Conservation (phyloP, 2,329 filamentous ascomycete genomes). For the Ophiostoma perfectum region DNA sequence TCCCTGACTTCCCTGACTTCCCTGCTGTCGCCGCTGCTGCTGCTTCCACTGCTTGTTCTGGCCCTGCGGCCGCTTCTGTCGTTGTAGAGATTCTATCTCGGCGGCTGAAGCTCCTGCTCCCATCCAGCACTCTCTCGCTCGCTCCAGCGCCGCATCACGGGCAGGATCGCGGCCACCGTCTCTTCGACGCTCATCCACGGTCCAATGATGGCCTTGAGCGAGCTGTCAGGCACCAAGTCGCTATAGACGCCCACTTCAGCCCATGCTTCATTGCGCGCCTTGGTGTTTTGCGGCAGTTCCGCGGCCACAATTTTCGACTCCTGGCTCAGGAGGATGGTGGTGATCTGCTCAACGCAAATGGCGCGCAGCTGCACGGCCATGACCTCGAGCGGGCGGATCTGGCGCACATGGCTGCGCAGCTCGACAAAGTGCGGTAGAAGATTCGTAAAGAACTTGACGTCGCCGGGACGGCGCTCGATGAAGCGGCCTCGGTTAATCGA, state of each 20-base stretch:
- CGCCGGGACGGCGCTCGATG: conserved; percentile 41
- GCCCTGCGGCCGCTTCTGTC: background rate
- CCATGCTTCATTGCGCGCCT: conserved; percentile 31
- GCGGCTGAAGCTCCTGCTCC: conserved; percentile 30
- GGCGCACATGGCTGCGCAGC: conserved; percentile 37
- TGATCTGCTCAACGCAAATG: conserved; percentile 41
- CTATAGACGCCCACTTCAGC: conserved; percentile 30
- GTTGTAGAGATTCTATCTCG: conserved; percentile 12
- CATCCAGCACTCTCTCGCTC: conserved; percentile 43
- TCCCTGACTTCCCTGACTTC: too few relatives aligned
- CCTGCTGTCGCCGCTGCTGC: background rate
- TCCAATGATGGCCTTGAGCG: conserved; percentile 32
- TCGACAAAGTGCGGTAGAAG: conserved; percentile 43
- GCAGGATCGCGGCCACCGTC: conserved; percentile 37
- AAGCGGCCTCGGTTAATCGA: conserved; percentile 42
- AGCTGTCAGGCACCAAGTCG: conserved; percentile 32
- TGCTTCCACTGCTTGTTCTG: background rate
- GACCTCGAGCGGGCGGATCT: conserved; percentile 35
- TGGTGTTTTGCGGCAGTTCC: conserved; percentile 28
- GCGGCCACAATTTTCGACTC: conserved; percentile 34
- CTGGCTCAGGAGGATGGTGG: conserved; percentile 29
- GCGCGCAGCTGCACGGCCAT: conserved; percentile 43
- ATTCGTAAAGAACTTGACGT: conserved; percentile 40
- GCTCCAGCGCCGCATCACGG: conserved; percentile 41
- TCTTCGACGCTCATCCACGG: conserved; percentile 45